Evolutionary conservation across 2,329 filamentous ascomycete species (phyloP).

Genomic region (Fusarium sp.): DNA sequence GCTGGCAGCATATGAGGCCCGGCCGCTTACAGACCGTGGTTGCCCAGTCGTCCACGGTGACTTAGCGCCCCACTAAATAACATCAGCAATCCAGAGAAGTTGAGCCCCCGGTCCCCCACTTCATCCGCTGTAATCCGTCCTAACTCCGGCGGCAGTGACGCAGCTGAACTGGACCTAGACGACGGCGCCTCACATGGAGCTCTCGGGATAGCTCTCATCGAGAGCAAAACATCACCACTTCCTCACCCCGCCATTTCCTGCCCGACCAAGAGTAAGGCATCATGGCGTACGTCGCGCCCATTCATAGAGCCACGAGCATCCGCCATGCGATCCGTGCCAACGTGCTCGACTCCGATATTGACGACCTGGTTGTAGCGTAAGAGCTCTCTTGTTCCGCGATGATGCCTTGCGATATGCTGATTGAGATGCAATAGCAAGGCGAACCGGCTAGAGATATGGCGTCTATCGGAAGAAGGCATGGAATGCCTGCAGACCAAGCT

Average conservation of each 20-base stretch:
- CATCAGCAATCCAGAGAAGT: slow-evolving; percentile 11
- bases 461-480: slow-evolving; percentile 69
- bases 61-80: slow-evolving; percentile 19
- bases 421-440: slow-evolving; percentile 66
- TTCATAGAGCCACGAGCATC: slow-evolving; percentile 90
- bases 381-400: slow-evolving; percentile 45
- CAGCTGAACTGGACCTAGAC: slow-evolving; percentile 24
- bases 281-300: slow-evolving; percentile 95
- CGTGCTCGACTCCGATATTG: slow-evolving; percentile 75
- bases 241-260: neutral
- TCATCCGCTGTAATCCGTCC: slow-evolving; percentile 32
- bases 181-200: slow-evolving; percentile 35
- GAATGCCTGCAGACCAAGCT: slow-evolving; percentile 70
- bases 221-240: slow-evolving; percentile 30
- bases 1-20: neutral
- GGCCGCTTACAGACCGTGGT: neutral
- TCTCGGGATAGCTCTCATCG: slow-evolving; percentile 41
- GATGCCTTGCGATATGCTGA: slow-evolving; percentile 43
- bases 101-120: slow-evolving; percentile 33
- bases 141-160: slow-evolving; percentile 44
- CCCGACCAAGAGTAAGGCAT: slow-evolving; percentile 20
- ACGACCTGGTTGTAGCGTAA: slow-evolving; percentile 88
- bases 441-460: slow-evolving; percentile 87
- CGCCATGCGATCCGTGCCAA: slow-evolving; percentile 84
- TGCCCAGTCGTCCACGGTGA: neutral